Percentiles rank a stretch among this genome's conserved stretches.
Conservation (phyloP, 139 green algal genomes). For the Haematococcus lacustris region DNA sequence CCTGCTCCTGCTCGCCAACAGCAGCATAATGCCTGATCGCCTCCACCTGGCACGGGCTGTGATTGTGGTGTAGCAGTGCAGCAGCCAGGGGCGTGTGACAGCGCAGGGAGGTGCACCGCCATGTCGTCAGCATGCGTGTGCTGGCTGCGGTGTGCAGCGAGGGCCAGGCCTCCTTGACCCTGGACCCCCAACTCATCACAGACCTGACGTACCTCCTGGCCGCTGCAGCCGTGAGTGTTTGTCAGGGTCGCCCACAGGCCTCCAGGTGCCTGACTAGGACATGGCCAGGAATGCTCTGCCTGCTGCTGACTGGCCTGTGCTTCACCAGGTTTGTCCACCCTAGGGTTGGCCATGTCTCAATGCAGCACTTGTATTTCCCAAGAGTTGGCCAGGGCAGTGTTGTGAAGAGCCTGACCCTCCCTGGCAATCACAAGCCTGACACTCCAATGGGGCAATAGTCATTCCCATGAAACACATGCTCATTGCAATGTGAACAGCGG, state of each 20-base stretch:
- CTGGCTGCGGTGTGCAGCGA: too few species aligned
- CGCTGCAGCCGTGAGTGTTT: slow-evolving; percentile 43
- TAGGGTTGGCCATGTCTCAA: not conserved
- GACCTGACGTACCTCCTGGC: slow-evolving; percentile 77
- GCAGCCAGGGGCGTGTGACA: too few species aligned
- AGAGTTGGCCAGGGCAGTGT: not conserved
- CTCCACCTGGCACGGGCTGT: too few species aligned
- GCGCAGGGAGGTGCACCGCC: too few species aligned
- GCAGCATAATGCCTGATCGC: too few species aligned
- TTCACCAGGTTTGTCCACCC: not conserved
- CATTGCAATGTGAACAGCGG: not conserved
- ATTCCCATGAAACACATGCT: not conserved
- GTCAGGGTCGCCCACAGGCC: not conserved
- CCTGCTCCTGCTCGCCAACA: too few species aligned
- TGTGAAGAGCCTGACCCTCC: not conserved
- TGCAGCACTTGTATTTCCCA: too few species aligned
- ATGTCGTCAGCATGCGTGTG: too few species aligned
- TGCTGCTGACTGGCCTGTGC: not conserved
- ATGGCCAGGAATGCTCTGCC: not conserved
- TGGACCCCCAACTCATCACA: slow-evolving; percentile 81
- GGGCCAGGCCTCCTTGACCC: too few species aligned
- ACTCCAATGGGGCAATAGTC: not conserved
- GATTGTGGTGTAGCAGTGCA: too few species aligned
- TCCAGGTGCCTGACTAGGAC: not conserved
- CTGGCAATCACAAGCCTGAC: not conserved